Evolutionary conservation across 164 flowering plant species (phyloP).

Genomic region (Chloranthus sessilifolius): DNA sequence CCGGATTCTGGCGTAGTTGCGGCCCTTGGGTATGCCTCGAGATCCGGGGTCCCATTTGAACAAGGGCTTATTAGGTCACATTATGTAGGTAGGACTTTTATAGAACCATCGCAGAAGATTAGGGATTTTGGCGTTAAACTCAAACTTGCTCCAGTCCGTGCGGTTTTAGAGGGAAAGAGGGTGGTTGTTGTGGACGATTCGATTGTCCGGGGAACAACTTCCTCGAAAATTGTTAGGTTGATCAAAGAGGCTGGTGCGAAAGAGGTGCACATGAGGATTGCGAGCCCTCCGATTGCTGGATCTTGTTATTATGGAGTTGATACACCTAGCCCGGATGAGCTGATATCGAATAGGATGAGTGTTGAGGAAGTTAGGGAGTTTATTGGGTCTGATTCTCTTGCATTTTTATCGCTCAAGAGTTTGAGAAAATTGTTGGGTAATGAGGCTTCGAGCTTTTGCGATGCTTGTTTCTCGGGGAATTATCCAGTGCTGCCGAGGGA

Average conservation of each 20-base stretch:
- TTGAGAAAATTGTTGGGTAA: constrained; percentile 48
- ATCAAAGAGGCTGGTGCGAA: constrained; percentile 86
- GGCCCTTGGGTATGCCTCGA: constrained; percentile 80
- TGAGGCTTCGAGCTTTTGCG: constrained; percentile 55
- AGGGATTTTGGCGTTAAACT: constrained; percentile 88
- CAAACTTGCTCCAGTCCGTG: constrained; percentile 71
- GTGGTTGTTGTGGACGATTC: constrained; percentile 99
- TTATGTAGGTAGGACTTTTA: constrained; percentile 87
- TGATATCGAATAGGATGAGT: constrained; percentile 75
- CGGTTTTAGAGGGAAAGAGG: constrained; percentile 77
- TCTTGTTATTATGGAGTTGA: constrained; percentile 96
- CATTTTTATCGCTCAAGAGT: constrained; percentile 59
- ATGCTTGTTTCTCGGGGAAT: constrained; percentile 83
- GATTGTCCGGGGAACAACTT: constrained; percentile 86
- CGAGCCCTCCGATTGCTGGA: constrained; percentile 81
- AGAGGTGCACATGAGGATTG: constrained; percentile 96
- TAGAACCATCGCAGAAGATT: constrained; percentile 86
- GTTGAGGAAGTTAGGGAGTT: constrained; percentile 65
- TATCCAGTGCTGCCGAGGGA: constrained; percentile 75
- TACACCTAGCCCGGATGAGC: constrained; percentile 68
- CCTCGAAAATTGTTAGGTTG: constrained; percentile 82
- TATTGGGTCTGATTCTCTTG: constrained; percentile 79
- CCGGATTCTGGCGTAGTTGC: constrained; percentile 95
- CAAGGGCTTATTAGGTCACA: constrained; percentile 82
- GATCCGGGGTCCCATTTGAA: constrained; percentile 76